Evolutionary conservation across 495 filamentous ascomycete genomes (phyloP).

Genomic region (Talaromyces nanjingensis): DNA sequence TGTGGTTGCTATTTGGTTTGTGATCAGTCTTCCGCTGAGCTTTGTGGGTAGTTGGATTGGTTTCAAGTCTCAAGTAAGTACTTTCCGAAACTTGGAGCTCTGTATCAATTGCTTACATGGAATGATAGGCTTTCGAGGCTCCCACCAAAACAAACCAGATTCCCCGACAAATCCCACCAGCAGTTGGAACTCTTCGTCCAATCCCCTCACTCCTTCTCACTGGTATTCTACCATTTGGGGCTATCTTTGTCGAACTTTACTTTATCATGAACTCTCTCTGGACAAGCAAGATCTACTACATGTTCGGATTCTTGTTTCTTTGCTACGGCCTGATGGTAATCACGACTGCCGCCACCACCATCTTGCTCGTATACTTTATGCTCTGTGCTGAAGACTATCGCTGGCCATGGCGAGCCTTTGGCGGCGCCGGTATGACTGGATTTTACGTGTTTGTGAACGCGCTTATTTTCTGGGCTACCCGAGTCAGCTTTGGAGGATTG

Average conservation of each 20-base stretch:
- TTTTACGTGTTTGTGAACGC: slow-evolving; percentile 86
- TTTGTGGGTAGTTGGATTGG: slow-evolving; percentile 89
- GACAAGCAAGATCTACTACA: slow-evolving; percentile 98
- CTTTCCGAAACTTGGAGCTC: background rate
- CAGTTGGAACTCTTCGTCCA: slow-evolving; percentile 71
- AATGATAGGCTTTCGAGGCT: slow-evolving; percentile 48
- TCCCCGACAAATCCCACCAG: slow-evolving; percentile 86
- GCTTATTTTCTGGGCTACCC: slow-evolving; percentile 78
- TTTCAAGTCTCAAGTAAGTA: slow-evolving; percentile 56
- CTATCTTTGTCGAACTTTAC: slow-evolving; percentile 96
- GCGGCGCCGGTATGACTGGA: slow-evolving; percentile 78
- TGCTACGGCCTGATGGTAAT: slow-evolving; percentile 98
- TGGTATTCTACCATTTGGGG: slow-evolving; percentile 86
- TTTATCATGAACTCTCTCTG: slow-evolving; percentile 98
- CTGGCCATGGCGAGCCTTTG: slow-evolving; percentile 96
- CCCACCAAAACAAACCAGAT: slow-evolving; percentile 97
- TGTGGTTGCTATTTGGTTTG: slow-evolving; percentile 88
- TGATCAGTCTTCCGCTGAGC: slow-evolving; percentile 88
- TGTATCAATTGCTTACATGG: slow-evolving; percentile 12
- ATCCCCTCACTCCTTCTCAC: slow-evolving; percentile 83
- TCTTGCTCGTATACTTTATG: slow-evolving; percentile 89
- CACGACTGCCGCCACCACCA: slow-evolving; percentile 84
- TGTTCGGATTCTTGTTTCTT: slow-evolving; percentile 98
- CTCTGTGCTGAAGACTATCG: slow-evolving; percentile 96
- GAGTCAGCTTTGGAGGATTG: slow-evolving; percentile 75